Percentiles rank a stretch among this genome's conserved stretches.
Evolutionary conservation across 257 asterid species (phyloP).

Genomic region (Penstemon barbatus): DNA sequence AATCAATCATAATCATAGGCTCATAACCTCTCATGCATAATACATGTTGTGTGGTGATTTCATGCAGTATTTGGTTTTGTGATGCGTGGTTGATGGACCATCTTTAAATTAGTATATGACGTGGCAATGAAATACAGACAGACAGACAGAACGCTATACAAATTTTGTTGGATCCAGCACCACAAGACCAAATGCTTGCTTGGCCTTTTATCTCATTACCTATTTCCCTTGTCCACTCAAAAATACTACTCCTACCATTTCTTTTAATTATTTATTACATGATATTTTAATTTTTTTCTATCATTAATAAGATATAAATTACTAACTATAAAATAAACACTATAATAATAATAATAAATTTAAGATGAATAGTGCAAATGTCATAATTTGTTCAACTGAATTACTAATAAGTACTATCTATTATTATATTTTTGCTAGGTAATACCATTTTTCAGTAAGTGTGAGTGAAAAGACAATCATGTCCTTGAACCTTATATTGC

Average conservation of each 20-base stretch:
- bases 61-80: not conserved
- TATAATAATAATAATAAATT: too few species aligned
- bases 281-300: too few species aligned
- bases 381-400: too few species aligned
- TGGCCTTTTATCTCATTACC: constrained; percentile 6
- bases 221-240: constrained; percentile 22
- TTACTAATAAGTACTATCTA: too few species aligned
- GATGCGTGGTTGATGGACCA: constrained; percentile 25
- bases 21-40: too few species aligned
- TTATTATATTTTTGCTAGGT: too few species aligned
- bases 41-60: not conserved
- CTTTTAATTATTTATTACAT: too few species aligned
- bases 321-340: too few species aligned
- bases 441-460: not conserved
- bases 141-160: constrained; percentile 5
- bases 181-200: constrained; percentile 19
- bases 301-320: too few species aligned
- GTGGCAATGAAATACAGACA: too few species aligned
- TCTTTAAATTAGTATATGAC: not conserved
- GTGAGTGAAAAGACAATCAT: not conserved
- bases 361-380: too few species aligned
- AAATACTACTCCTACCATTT: not conserved
- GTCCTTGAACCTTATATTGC: not conserved
- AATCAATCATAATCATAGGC: too few species aligned
- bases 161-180: constrained; percentile 8